phyloP scores from a whole-genome alignment of 331 rosid genomes.

The Spiraea crenata region DNA sequence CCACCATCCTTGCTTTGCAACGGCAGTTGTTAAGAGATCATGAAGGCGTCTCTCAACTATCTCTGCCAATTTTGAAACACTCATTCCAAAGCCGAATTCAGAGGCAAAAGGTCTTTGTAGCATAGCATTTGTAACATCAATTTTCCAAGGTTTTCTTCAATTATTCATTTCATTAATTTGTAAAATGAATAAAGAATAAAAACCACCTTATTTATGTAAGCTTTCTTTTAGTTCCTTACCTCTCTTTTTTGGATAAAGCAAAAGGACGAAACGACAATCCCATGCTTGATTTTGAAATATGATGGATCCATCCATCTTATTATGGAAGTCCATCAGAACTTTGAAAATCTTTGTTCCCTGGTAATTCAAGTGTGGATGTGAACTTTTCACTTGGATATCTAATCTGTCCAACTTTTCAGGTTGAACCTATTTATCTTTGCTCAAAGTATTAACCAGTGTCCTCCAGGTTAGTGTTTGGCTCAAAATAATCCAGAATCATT shows the following conservation, averaged over 20 bases:
- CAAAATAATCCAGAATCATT: too few species aligned
- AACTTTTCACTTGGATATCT: too few species aligned
- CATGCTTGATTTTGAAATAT: neutral
- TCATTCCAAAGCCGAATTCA: constrained; percentile 26
- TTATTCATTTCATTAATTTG: constrained; percentile 41
- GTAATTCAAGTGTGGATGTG: too few species aligned
- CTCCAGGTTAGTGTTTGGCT: too few species aligned
- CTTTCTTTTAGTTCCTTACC: neutral
- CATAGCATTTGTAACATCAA: constrained; percentile 38
- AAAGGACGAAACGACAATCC: neutral
- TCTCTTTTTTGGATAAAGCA: neutral
- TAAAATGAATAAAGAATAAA: constrained; percentile 33
- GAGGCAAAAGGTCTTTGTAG: constrained; percentile 34
- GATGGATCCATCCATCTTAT: neutral
- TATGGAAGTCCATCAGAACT: neutral
- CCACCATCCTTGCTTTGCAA: constrained; percentile 88
- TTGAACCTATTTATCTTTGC: too few species aligned
- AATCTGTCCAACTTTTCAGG: too few species aligned
- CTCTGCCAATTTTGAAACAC: constrained; percentile 44
- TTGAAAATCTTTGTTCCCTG: too few species aligned
- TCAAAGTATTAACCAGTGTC: too few species aligned
- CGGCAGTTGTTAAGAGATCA: constrained; percentile 83
- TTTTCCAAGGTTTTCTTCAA: constrained; percentile 27
- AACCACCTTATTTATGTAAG: constrained; percentile 1
- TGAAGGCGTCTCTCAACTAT: constrained; percentile 41